phyloP scores from a whole-genome alignment of 2,329 filamentous ascomycete species.

The Aspergillus sp. region DNA sequence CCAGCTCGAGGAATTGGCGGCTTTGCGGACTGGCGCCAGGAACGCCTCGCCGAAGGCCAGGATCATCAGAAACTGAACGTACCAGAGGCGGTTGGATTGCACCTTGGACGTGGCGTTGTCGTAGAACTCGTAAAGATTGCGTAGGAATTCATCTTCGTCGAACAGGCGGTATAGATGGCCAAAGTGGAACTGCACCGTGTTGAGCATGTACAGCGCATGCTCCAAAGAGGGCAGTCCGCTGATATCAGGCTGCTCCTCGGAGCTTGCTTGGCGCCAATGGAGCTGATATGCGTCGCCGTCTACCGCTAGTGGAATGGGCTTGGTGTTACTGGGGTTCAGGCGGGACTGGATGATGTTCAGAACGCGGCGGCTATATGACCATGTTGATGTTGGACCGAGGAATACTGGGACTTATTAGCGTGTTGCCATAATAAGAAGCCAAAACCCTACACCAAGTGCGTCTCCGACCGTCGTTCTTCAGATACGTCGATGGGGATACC shows the following conservation, averaged over 20 bases:
- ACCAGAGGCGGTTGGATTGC: constrained; percentile 41
- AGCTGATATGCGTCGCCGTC: constrained; percentile 52
- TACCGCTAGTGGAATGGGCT: constrained; percentile 41
- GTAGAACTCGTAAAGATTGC: constrained; percentile 40
- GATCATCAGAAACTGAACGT: constrained; percentile 51
- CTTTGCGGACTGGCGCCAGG: constrained; percentile 36
- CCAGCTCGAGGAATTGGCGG: constrained; percentile 41
- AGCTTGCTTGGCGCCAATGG: constrained; percentile 45
- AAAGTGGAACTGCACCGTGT: constrained; percentile 57
- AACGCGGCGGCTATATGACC: constrained; percentile 53
- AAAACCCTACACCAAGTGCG: constrained; percentile 16
- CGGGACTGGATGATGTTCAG: constrained; percentile 49
- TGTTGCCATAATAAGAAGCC: neutral
- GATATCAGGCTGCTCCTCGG: constrained; percentile 27
- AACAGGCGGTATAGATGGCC: constrained; percentile 55
- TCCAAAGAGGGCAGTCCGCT: constrained; percentile 50
- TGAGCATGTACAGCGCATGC: constrained; percentile 53
- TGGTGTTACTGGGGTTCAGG: constrained; percentile 40
- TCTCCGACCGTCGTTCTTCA: constrained; percentile 1
- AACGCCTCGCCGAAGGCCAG: constrained; percentile 55
- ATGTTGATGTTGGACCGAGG: constrained; percentile 55
- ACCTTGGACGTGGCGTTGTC: constrained; percentile 26
- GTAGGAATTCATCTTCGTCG: constrained; percentile 51
- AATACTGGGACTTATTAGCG: constrained; percentile 39
- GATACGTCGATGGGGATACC: constrained; percentile 33